Evolutionary conservation across 2,329 filamentous ascomycete species (phyloP).

Genomic region (Colletotrichum phormii): DNA sequence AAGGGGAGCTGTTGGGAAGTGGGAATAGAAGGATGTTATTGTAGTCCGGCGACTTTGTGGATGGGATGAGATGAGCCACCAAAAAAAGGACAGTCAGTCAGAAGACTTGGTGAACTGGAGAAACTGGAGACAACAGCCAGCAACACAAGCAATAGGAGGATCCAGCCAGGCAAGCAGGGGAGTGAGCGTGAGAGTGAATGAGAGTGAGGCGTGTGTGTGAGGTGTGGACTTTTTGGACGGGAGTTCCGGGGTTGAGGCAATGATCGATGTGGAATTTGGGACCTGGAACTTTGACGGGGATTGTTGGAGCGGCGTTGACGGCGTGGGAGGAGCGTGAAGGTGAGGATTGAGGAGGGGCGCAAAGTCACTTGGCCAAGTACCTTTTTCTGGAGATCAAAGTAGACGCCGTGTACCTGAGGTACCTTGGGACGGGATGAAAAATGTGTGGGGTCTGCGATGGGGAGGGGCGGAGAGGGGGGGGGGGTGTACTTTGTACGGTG

Average conservation of each 20-base stretch:
- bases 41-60: constrained; percentile 19
- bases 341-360: background rate
- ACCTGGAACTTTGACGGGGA: constrained; percentile 4
- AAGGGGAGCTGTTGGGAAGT: background rate
- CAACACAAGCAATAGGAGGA: background rate
- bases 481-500: background rate
- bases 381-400: constrained; percentile 34
- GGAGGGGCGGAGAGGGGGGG: background rate
- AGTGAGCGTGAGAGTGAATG: background rate
- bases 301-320: background rate
- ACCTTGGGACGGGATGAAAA: constrained; percentile 10
- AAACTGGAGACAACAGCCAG: background rate
- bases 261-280: constrained; percentile 5
- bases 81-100: background rate
- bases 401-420: background rate
- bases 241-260: constrained; percentile 33
- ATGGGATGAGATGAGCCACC: background rate
- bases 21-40: constrained; percentile 30
- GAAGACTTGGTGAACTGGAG: constrained; percentile 8
- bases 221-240: background rate
- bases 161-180: background rate
- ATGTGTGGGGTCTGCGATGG: background rate
- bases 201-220: too few species aligned
- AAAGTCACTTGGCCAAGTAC: constrained; percentile 26
- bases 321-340: background rate